Evolutionary conservation across 805 yeast genomes (phyloP).

Genomic region (Saturnispora diversa): DNA sequence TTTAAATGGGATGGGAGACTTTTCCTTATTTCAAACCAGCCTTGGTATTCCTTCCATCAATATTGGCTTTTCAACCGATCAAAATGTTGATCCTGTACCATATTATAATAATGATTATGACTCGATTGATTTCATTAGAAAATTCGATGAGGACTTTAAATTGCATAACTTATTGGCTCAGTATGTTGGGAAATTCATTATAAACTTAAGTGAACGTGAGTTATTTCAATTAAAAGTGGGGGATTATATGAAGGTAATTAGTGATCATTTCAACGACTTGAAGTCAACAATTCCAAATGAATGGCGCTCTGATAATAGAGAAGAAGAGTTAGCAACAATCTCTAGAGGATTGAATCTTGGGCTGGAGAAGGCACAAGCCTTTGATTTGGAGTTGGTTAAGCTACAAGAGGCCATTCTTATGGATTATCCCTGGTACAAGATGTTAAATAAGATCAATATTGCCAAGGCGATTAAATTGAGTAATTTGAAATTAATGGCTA

Average conservation of each 20-base stretch:
- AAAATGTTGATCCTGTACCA: constrained; percentile 40
- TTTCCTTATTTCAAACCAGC: constrained; percentile 54
- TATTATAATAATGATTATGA: constrained; percentile 55
- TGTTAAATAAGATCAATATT: constrained; percentile 48
- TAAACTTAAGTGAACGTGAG: constrained; percentile 51
- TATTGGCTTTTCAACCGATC: constrained; percentile 35
- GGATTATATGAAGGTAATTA: constrained; percentile 41
- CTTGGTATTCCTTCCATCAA: constrained; percentile 59
- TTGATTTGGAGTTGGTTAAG: constrained; percentile 18
- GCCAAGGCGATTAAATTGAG: constrained; percentile 49
- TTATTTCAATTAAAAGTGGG: constrained; percentile 40
- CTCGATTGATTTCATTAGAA: constrained; percentile 46
- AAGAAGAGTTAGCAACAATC: no score
- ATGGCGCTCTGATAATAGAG: no score
- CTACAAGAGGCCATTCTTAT: constrained; percentile 44
- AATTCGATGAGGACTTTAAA: constrained; percentile 38
- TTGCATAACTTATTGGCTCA: constrained; percentile 52
- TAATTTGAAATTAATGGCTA: constrained; percentile 43
- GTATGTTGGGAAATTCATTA: constrained; percentile 46
- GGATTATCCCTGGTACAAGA: constrained; percentile 76
- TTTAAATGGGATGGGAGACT: constrained; percentile 45
- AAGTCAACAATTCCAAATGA: constrained; percentile 21
- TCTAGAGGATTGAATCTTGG: constrained; percentile 38
- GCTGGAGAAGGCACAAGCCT: constrained; percentile 3
- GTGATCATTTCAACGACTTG: constrained; percentile 28